Evolutionary conservation across 306 rosid genomes (phyloP), one percentile per base, ranked within the genome.

Genomic region (Vigna trinervia): DNA sequence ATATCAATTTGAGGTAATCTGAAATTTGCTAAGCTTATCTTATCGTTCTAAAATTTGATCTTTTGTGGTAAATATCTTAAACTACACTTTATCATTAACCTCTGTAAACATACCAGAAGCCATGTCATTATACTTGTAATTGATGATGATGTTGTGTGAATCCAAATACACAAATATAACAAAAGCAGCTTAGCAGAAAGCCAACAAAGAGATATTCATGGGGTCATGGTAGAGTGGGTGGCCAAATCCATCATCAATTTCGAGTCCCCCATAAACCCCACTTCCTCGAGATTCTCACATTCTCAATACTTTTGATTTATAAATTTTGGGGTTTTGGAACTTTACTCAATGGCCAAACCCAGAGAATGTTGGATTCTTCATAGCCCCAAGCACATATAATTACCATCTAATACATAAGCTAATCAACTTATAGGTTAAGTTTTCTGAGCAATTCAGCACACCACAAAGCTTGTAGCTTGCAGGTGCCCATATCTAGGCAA

Each of bases 321-420:
- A 57, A 68, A 79, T 69, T 53, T 61, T 54, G 20, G 67, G 67
- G 39, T 83, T 34, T 82, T 85, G 78, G 82, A 76, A 86, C 82
- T 84, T 89, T 87, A 85, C 83, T 82, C 84, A 71, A 75, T 89
- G 91, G 89, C 94, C 87, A 93, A 85, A 87, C 92, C 71, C 90
- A 84, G 73, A 85, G 95, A 91, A 90, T 91, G 90, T 91, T 88
- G 89, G 91, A 87, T 89, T 91, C 93, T 87, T 77, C 85, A 71
- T 39, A 19, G 63, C 76, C 60, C 85, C 72, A 81, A 77, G 0
- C 28, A 85, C 74, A 83, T 26, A 75, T 63, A 84, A 52, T 20
- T 69, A 78, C 81, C 83, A 75, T 77, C 82, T 13, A 72, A 81
- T 4, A 32, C 78, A 75, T 56, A 61, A 51, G 59, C 69, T 53